Conservation (phyloP, 2,329 filamentous ascomycete genomes). For the Rhynchosporium agropyri region DNA sequence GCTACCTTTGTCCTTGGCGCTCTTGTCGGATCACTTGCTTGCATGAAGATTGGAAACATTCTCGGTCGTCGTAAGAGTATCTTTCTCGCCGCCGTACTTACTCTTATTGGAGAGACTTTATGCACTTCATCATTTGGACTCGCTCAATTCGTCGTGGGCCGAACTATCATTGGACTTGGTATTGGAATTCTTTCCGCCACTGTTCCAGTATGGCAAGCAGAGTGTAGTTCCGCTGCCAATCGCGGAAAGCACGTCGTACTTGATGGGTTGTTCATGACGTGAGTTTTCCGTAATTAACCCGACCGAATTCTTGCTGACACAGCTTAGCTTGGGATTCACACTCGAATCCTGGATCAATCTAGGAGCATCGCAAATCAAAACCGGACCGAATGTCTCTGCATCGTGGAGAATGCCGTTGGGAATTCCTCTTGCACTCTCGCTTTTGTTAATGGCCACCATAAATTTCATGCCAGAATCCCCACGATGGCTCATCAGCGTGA, state of each 20-base stretch:
- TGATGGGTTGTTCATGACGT: conserved; percentile 43
- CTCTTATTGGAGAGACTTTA: conserved; percentile 49
- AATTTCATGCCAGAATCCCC: conserved; percentile 44
- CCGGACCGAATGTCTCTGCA: conserved; percentile 30
- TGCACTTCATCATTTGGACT: conserved; percentile 46
- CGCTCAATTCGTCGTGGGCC: conserved; percentile 48
- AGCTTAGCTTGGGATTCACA: conserved; percentile 43
- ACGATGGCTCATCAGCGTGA: conserved; percentile 43
- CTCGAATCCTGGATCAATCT: conserved; percentile 51
- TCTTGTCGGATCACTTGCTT: conserved; percentile 44
- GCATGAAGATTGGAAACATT: conserved; percentile 45
- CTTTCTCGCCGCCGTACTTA: conserved; percentile 45
- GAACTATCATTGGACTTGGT: conserved; percentile 46
- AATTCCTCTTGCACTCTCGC: conserved; percentile 43
- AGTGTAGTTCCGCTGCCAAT: conserved; percentile 46
- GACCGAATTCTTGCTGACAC: not conserved
- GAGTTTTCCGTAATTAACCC: not conserved
- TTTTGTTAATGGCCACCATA: conserved; percentile 42
- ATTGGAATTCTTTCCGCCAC: conserved; percentile 46
- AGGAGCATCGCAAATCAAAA: conserved; percentile 45
- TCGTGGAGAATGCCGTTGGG: conserved; percentile 45
- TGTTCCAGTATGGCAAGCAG: conserved; percentile 47
- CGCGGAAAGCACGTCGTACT: conserved; percentile 49
- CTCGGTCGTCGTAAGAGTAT: conserved; percentile 49
- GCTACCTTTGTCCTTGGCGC: conserved; percentile 42